These are phyloP conservation scores for Elongisporangium undulatum DNA, from an alignment of 352 stramenopile species.

Conservation along the genomic window DNA sequence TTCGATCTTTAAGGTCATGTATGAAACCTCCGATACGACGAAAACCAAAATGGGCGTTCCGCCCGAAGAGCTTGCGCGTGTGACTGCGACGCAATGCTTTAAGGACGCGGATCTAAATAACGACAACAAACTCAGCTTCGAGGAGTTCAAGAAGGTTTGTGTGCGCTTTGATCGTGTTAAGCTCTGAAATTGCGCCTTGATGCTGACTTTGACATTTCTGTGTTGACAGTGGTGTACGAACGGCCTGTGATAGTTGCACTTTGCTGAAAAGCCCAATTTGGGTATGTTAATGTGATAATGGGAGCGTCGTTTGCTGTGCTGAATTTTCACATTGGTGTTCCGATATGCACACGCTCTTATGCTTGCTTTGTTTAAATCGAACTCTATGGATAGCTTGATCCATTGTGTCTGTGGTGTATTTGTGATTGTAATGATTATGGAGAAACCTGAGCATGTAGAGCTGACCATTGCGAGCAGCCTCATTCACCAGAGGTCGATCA, in stretches of 20 bases:
- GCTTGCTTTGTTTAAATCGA: no score
- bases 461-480: no score
- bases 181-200: not conserved
- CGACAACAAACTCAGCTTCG: conserved; percentile 84
- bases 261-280: not conserved
- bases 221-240: not conserved
- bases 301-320: not conserved
- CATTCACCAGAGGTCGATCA: no score
- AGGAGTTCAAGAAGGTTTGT: conserved; percentile 87
- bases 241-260: not conserved
- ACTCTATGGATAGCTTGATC: no score
- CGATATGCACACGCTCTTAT: no score
- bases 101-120: conserved; percentile 80
- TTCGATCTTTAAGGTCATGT: conserved; percentile 89
- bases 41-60: conserved; percentile 73
- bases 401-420: no score
- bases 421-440: no score
- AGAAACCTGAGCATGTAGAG: no score
- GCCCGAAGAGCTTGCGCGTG: conserved; percentile 71
- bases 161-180: not conserved
- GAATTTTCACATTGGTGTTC: no score
- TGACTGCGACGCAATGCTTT: conserved; percentile 83
- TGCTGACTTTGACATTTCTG: not conserved
- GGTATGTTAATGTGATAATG: not conserved
- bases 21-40: conserved; percentile 75